Conservation (phyloP, 1,284 basidiomycete genomes). For the Ustilago loliicola region DNA sequence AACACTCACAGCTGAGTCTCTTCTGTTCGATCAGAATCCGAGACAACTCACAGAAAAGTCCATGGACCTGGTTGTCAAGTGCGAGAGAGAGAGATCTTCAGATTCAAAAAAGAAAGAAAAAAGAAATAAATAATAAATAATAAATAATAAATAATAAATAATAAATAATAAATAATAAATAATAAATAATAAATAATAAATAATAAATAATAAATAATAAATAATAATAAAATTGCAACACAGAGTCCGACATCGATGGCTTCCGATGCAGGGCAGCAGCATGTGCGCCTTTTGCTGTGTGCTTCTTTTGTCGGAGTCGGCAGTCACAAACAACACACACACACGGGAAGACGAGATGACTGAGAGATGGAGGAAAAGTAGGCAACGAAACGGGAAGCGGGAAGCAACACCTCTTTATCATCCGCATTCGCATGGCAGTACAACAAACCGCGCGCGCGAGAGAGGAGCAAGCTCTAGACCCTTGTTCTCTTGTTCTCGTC, state of each 20-base stretch:
- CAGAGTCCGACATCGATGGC: not conserved
- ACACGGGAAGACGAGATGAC: too few relatives aligned
- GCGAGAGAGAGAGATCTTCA: not conserved
- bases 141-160: too few relatives aligned
- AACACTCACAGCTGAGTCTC: not conserved
- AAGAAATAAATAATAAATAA: not conserved
- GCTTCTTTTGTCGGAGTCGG: not conserved
- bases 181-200: too few relatives aligned
- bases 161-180: too few relatives aligned
- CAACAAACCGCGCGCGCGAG: not conserved
- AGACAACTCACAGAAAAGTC: not conserved
- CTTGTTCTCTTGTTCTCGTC: too few relatives aligned
- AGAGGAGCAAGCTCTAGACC: not conserved
- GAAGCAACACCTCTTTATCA: not conserved
- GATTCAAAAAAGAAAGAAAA: not conserved
- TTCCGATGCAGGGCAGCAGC: slow-evolving; percentile 1
- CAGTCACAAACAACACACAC: not conserved
- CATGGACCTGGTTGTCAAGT: too few relatives aligned
- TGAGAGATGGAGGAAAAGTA: not conserved
- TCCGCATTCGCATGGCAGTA: not conserved
- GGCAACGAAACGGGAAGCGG: not conserved
- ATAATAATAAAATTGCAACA: too few relatives aligned
- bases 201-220: too few relatives aligned
- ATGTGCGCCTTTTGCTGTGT: too few relatives aligned
- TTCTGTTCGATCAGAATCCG: not conserved